Conservation (phyloP, 2,329 filamentous ascomycete species). For the Verticillium zaregamsianum region DNA sequence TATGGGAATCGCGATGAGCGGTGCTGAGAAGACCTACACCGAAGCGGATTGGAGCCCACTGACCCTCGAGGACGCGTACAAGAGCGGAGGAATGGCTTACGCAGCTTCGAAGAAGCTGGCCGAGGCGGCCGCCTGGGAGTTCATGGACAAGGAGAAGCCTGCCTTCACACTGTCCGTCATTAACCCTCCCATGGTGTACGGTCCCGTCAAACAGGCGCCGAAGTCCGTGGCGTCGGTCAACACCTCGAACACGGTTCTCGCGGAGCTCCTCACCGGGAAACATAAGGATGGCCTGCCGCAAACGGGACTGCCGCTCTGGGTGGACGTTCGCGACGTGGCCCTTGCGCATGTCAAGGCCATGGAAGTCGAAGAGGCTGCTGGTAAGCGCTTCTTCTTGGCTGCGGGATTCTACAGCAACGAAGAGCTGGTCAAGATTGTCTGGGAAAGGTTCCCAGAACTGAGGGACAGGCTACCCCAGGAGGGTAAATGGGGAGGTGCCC, state of each 20-base stretch:
- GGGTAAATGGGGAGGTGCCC: slow-evolving; percentile 6
- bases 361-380: slow-evolving; percentile 15
- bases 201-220: slow-evolving; percentile 17
- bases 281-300: slow-evolving; percentile 15
- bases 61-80: not conserved
- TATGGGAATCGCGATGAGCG: slow-evolving; percentile 32
- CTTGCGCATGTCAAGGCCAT: slow-evolving; percentile 20
- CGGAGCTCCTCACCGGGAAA: slow-evolving; percentile 22
- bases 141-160: slow-evolving; percentile 19
- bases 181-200: slow-evolving; percentile 10
- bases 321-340: slow-evolving; percentile 24
- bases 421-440: slow-evolving; percentile 16
- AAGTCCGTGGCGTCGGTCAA: slow-evolving; percentile 15
- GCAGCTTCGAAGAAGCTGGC: slow-evolving; percentile 16
- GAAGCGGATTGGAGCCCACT: not conserved
- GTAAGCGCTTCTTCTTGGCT: slow-evolving; percentile 22
- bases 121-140: slow-evolving; percentile 23
- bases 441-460: slow-evolving; percentile 15
- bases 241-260: slow-evolving; percentile 20
- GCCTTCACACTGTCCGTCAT: slow-evolving; percentile 18
- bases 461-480: slow-evolving; percentile 18
- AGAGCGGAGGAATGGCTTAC: slow-evolving; percentile 2
- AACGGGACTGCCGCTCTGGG: slow-evolving; percentile 14
- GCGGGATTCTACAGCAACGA: slow-evolving; percentile 16
- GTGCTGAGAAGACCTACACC: slow-evolving; percentile 8